Evolutionary conservation across 108 stramenopile species (phyloP), one percentile per base, ranked within the genome.

Genomic region (Conticribra weissflogii): DNA sequence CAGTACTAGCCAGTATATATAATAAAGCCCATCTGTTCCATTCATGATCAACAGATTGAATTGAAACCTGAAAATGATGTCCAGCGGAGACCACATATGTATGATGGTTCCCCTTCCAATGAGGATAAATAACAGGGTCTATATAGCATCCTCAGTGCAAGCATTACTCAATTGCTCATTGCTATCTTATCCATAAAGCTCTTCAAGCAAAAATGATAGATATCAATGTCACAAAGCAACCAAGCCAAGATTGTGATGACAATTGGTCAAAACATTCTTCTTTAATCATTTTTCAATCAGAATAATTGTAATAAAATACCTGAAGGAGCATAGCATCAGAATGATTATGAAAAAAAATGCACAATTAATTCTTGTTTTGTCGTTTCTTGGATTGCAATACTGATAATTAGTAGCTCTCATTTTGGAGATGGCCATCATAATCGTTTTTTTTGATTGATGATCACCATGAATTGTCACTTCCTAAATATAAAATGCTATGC

Each of bases 401-500:
- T 21, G 41, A 22, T 21, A 25, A 44, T 36, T 4, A 44, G 44
- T 24, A 14, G 24, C 9, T 41, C 29, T 28, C 15, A 21, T 23
- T 36, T 36, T 22, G 19, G 46, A 17, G 46, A 17, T 9, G 34
- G 34, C 21, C 28, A 19, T 32, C 17, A 32, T 32, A 58, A 33
- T 23, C 25, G 27, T 15, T 16, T 14, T 12, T 58, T 19, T 58
- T 12, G n/a, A 15, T 16, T 19, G 34, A 15, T 58, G 30, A 15
- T n/a, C 28, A 30, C 12, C 34, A 58, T 9, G 56, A 32, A 2
- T 5, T 58, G 1, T 58, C 56, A 30, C 8, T 58, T 32, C 56
- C 56, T 58, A 19, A 5, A 58, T 58, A 22, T 16, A 58, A 19
- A 64, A 64, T 19, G 21, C 25, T 1, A 64, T 64, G 63, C n/a